Evolutionary conservation across 805 yeast genomes (phyloP).

Genomic region (Blastobotrys terrestris): DNA sequence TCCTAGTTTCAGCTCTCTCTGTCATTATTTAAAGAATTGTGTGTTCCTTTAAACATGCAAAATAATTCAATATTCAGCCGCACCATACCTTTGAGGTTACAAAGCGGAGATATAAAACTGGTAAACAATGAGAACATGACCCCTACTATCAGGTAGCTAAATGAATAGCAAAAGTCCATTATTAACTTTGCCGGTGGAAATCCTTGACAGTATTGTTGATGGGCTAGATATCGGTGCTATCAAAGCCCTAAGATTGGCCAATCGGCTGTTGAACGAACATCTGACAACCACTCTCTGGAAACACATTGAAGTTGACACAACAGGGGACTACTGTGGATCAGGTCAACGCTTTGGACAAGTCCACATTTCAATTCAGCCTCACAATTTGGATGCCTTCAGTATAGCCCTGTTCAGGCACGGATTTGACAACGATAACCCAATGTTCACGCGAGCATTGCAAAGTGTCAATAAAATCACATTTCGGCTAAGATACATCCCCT

Average conservation of each 20-base stretch:
- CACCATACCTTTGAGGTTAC: neutral
- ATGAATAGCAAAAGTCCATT: neutral
- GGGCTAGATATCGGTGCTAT: neutral
- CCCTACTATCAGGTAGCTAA: too few relatives aligned
- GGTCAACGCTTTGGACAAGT: neutral
- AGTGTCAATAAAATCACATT: neutral
- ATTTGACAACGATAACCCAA: neutral
- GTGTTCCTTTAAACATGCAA: too few relatives aligned
- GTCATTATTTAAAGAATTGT: too few relatives aligned
- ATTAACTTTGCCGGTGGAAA: neutral
- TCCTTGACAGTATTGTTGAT: neutral
- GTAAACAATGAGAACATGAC: neutral
- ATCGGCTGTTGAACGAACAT: neutral
- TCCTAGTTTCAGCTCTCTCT: too few relatives aligned
- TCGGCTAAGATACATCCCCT: neutral
- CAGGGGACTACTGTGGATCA: neutral
- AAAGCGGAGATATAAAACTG: neutral
- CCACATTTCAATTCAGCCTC: neutral
- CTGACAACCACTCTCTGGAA: neutral
- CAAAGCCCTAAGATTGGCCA: neutral
- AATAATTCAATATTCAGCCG: too few relatives aligned
- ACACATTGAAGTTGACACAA: neutral
- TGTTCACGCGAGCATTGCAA: neutral
- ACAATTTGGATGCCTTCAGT: neutral
- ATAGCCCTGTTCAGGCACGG: neutral